Evolutionary conservation across 2,329 filamentous ascomycete species (phyloP).

Genomic region (Ceratocystis ficicola): DNA sequence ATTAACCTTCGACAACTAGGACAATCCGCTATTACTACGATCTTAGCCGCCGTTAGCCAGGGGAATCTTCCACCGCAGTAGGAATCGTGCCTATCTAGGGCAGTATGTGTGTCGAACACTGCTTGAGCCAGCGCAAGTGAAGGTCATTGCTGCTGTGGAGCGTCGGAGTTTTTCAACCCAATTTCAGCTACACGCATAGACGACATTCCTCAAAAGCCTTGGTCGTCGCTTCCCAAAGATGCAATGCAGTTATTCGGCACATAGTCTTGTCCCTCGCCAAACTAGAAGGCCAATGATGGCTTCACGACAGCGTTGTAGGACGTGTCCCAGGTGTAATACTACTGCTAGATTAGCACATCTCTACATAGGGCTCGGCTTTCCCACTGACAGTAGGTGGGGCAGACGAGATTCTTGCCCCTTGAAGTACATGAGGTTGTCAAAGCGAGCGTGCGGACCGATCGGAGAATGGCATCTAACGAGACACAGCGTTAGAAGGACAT

Average conservation of each 20-base stretch:
- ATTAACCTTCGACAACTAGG: background rate
- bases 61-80: constrained; percentile 67
- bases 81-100: constrained; percentile 49
- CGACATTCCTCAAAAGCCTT: constrained; percentile 57
- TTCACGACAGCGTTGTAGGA: constrained; percentile 49
- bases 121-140: constrained; percentile 46
- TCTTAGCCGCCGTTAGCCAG: constrained; percentile 61
- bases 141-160: constrained; percentile 46
- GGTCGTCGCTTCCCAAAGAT: constrained; percentile 56
- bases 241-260: constrained; percentile 48
- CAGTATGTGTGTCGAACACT: constrained; percentile 52
- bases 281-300: constrained; percentile 46
- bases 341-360: constrained; percentile 55
- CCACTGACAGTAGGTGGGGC: constrained; percentile 65
- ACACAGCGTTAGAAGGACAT: constrained; percentile 6
- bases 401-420: constrained; percentile 44
- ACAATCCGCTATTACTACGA: constrained; percentile 52
- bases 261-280: constrained; percentile 45
- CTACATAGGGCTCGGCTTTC: constrained; percentile 58
- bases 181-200: constrained; percentile 56
- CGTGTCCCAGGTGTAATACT: constrained; percentile 50
- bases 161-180: constrained; percentile 47
- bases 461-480: constrained; percentile 35
- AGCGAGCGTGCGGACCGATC: constrained; percentile 38
- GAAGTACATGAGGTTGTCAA: constrained; percentile 42